Base-by-base conservation (phyloP, 2,329 filamentous ascomycete genomes). In the Pezicula radicicola region DNA sequence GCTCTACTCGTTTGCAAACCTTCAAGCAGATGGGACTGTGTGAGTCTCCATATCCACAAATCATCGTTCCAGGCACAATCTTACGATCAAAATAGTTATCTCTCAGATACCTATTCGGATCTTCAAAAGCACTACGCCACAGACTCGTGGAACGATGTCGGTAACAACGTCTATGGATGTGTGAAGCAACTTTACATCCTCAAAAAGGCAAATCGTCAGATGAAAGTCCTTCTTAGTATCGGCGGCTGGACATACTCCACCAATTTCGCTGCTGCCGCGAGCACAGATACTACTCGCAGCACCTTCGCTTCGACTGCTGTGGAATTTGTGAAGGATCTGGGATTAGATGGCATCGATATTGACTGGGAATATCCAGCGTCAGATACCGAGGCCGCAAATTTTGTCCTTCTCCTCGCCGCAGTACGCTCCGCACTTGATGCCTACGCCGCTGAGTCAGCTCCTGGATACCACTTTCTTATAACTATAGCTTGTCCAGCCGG, bases 191-290 rank as follows among this genome's bases (percentile, higher is more conserved):
- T 96, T 1, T 90, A 81, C 66, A 72, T 89, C 7, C 75, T 91
- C 41, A 96, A 96, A 72, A 85, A 92, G 68, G 69, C 77, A 52
- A 86, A 96, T 68, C 84, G 90, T 15, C 81, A 89, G 44, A 69
- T 96, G 49, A 95, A 95, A 66, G 77, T 87, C 1, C 75, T 95
- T 19, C 78, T 96, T 4, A 89, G 83, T 45, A 90, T 96, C 57
- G 91, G 91, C 45, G 91, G 91, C 28, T 95, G 88, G 88, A 91
- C 88, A 0, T 94, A 91, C 71, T 90, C 87, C 2, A 72, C 77
- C 59, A 89, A 89, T 68, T 93, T 96, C 66, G 76, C 87, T 1
- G 72, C 73, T 1, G 84, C 85, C 0, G 83, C 84, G 6, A 81
- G 81, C 51, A 87, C 84, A 0, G 75, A 77, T 0, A 69, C 74